phyloP scores from a whole-genome alignment of 2,329 filamentous ascomycete species.

The Zarea fungicola region DNA sequence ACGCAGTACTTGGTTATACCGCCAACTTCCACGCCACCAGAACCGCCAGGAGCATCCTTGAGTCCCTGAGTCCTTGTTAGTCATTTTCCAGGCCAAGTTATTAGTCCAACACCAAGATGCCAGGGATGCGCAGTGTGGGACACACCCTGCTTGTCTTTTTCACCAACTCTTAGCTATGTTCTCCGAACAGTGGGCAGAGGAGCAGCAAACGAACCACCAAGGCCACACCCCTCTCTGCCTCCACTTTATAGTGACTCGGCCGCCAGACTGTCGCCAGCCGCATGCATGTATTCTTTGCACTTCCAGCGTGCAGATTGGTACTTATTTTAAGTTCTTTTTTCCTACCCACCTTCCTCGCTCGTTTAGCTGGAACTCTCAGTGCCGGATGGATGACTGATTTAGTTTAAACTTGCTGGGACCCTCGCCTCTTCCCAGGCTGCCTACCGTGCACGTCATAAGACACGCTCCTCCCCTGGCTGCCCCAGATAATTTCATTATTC shows the following conservation, averaged over 20 bases:
- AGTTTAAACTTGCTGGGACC: neutral
- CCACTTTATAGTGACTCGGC: conserved; percentile 10
- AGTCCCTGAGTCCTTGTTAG: too few species aligned
- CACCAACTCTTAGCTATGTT: too few species aligned
- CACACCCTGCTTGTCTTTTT: too few species aligned
- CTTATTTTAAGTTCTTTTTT: neutral
- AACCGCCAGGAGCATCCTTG: too few species aligned
- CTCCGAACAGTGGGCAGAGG: too few species aligned
- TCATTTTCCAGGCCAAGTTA: too few species aligned
- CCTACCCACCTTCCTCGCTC: neutral
- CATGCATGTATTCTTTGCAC: conserved; percentile 8
- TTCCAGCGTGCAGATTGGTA: neutral
- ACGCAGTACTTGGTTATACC: too few species aligned
- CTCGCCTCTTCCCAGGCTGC: conserved; percentile 6
- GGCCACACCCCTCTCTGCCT: neutral
- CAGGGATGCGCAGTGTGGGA: too few species aligned
- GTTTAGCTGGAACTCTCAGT: neutral
- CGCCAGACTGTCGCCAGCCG: conserved; percentile 11
- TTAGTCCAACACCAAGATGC: too few species aligned
- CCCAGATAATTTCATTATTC: neutral
- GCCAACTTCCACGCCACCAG: too few species aligned
- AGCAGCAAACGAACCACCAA: neutral
- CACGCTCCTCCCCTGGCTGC: neutral
- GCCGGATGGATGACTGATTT: neutral
- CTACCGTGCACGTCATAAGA: conserved; percentile 13